These are phyloP conservation scores for Melaleuca alternifolia DNA, from an alignment of 345 rosid species.

Conservation along the genomic window DNA sequence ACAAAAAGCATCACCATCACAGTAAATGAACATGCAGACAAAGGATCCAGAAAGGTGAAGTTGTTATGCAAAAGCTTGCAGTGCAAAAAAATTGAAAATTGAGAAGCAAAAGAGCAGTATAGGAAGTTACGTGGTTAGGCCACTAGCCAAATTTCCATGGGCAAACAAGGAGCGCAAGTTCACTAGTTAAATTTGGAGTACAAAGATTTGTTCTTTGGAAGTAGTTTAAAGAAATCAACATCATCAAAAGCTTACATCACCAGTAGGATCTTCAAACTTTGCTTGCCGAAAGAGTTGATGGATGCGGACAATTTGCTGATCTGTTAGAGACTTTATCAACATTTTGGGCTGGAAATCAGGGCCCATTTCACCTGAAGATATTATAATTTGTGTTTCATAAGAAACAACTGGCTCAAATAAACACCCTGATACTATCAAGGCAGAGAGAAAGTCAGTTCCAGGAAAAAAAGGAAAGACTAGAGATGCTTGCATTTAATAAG, in stretches of 20 bases:
- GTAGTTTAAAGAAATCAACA: not conserved
- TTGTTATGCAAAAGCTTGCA: not conserved
- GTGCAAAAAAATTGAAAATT: not conserved
- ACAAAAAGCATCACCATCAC: not conserved
- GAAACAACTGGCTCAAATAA: not conserved
- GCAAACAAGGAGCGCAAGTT: not conserved
- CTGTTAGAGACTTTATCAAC: slow-evolving; percentile 67
- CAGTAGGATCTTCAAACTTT: slow-evolving; percentile 92
- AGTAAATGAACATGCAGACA: not conserved
- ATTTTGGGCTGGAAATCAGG: slow-evolving; percentile 77
- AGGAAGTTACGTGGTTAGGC: not conserved
- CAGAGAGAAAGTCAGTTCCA: not conserved
- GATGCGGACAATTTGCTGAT: slow-evolving; percentile 93
- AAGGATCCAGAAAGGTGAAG: not conserved
- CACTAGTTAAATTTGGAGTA: not conserved
- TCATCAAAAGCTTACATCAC: slow-evolving; percentile 59
- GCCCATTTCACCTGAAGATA: slow-evolving; percentile 80
- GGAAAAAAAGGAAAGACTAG: not conserved
- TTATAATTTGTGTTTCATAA: not conserved
- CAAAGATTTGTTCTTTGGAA: not conserved
- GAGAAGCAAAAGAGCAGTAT: not conserved
- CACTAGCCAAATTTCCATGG: not conserved
- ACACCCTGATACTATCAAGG: not conserved
- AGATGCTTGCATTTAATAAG: not conserved
- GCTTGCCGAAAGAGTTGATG: slow-evolving; percentile 98